These are phyloP conservation scores for Yarrowia bubula DNA, from an alignment of 805 yeast species.

Conservation along the genomic window DNA sequence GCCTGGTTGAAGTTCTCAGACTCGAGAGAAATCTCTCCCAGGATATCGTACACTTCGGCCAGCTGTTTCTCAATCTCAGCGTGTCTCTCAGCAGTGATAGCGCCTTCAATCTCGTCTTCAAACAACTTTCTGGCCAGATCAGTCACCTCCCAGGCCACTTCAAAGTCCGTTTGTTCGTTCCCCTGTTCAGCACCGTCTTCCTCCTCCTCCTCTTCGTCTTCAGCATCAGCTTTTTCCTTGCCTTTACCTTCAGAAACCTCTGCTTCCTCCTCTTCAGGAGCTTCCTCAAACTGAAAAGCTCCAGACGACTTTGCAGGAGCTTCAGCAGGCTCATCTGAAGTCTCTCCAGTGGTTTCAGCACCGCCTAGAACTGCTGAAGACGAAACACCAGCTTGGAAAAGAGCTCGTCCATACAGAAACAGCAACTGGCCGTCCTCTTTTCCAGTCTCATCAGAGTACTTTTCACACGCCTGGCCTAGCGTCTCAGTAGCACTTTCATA, in stretches of 20 bases:
- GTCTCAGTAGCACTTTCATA: conserved; percentile 66
- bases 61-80: conserved; percentile 49
- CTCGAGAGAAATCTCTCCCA: conserved; percentile 89
- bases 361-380: conserved; percentile 77
- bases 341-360: conserved; percentile 34
- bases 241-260: conserved; percentile 38
- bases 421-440: conserved; percentile 71
- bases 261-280: conserved; percentile 33
- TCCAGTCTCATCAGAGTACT: conserved; percentile 47
- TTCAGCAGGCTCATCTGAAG: conserved; percentile 27
- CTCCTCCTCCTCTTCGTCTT: conserved; percentile 29
- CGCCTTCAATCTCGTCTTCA: conserved; percentile 46
- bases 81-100: conserved; percentile 26
- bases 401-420: conserved; percentile 72
- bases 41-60: conserved; percentile 70
- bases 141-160: conserved; percentile 82
- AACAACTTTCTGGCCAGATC: conserved; percentile 73
- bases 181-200: conserved; percentile 38
- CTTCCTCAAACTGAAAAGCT: conserved; percentile 30
- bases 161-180: conserved; percentile 69
- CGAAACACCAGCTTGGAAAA: conserved; percentile 72
- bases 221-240: conserved; percentile 27
- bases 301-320: conserved; percentile 32
- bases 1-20: conserved; percentile 85
- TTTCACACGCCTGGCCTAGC: conserved; percentile 72